Evolutionary conservation across 2,329 filamentous ascomycete genomes (phyloP).

Genomic region (Alternaria solani): DNA sequence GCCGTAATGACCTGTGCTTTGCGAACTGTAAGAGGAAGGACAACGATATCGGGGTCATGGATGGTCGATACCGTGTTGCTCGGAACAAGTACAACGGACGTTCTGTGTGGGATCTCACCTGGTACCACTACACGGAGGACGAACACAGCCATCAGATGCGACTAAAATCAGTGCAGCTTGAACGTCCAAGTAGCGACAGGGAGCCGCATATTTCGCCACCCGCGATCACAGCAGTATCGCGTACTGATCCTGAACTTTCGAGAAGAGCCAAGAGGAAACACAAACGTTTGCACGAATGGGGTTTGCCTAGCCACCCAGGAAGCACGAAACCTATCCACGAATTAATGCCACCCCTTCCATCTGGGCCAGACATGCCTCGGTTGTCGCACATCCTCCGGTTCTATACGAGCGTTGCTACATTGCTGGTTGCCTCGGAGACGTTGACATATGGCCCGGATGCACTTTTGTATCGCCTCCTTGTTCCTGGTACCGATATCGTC

Average conservation of each 20-base stretch:
- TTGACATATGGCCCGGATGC: not conserved
- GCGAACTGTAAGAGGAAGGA: not conserved
- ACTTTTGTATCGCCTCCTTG: not conserved
- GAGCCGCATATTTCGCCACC: not conserved
- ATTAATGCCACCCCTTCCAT: not conserved
- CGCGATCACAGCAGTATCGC: not conserved
- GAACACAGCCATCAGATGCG: not conserved
- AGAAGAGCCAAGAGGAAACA: not conserved
- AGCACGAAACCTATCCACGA: not conserved
- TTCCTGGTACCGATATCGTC: not conserved
- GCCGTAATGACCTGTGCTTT: not conserved
- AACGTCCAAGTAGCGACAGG: not conserved
- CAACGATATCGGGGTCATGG: not conserved
- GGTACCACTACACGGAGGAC: not conserved
- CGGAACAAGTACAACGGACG: not conserved
- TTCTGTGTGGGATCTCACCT: not conserved
- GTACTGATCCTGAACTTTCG: not conserved
- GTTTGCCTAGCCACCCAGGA: not conserved
- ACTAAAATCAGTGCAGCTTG: not conserved
- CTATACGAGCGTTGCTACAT: constrained; percentile 11
- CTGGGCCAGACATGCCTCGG: not conserved
- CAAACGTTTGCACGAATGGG: not conserved
- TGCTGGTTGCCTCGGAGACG: constrained; percentile 1
- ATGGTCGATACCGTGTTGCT: not conserved
- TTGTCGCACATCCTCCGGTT: constrained; percentile 10